Percentiles rank a stretch among this genome's conserved stretches.
Conservation (phyloP, 2,329 filamentous ascomycete genomes). For the Scytalidium sp. region DNA sequence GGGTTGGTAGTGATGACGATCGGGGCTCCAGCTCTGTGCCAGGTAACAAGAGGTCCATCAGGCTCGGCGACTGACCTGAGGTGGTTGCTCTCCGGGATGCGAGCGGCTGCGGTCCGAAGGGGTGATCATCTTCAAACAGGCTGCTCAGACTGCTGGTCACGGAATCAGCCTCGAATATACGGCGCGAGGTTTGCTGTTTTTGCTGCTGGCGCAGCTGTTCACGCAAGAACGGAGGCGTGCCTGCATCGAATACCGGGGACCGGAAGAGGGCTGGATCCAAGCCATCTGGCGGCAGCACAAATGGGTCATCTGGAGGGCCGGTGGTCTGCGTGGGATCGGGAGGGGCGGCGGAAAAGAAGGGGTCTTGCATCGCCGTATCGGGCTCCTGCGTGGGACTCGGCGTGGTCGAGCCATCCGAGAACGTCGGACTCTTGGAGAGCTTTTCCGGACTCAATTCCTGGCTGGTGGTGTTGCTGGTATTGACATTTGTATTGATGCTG, state of each 20-base stretch:
- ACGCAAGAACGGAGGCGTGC: constrained; percentile 23
- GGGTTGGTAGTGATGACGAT: constrained; percentile 15
- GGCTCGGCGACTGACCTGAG: constrained; percentile 44
- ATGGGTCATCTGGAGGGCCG: background rate
- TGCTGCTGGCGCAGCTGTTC: constrained; percentile 12
- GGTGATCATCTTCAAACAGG: constrained; percentile 33
- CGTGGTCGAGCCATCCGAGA: constrained; percentile 17
- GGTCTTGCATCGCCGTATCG: constrained; percentile 25
- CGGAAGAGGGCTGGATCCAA: constrained; percentile 23
- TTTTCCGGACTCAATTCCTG: constrained; percentile 16
- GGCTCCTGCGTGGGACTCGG: constrained; percentile 17
- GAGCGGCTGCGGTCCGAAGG: constrained; percentile 20
- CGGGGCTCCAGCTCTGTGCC: constrained; percentile 41
- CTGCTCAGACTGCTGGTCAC: constrained; percentile 32
- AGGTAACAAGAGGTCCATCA: constrained; percentile 45
- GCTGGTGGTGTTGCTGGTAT: constrained; percentile 8
- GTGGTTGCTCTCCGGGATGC: constrained; percentile 25
- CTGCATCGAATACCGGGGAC: constrained; percentile 25
- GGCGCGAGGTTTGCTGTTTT: constrained; percentile 7
- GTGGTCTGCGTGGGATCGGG: constrained; percentile 16
- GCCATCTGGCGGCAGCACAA: constrained; percentile 1
- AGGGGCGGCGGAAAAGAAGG: constrained; percentile 24
- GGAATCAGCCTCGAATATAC: constrained; percentile 29
- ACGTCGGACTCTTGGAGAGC: constrained; percentile 13
- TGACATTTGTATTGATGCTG: background rate